phyloP scores from a whole-genome alignment of 2,329 filamentous ascomycete species.

The Exophiala xenobiotica region DNA sequence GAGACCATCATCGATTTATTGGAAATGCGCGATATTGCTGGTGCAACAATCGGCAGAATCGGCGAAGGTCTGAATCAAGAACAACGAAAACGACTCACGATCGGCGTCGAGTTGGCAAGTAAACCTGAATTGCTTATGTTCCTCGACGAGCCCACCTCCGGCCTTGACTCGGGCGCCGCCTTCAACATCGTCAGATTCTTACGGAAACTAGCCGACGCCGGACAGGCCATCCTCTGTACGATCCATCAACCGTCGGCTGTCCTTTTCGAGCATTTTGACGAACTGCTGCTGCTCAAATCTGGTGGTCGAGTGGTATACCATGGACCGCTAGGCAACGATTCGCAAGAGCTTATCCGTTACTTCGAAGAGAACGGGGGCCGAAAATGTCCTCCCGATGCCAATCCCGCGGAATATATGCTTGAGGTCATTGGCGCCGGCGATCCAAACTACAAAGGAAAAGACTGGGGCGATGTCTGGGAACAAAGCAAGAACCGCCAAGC shows the following conservation, averaged over 20 bases:
- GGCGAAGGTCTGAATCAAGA: slow-evolving; percentile 63
- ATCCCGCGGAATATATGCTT: slow-evolving; percentile 53
- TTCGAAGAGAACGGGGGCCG: slow-evolving; percentile 60
- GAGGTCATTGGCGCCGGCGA: slow-evolving; percentile 62
- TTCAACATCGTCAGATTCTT: slow-evolving; percentile 64
- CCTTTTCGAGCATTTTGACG: slow-evolving; percentile 84
- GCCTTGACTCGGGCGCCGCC: slow-evolving; percentile 68
- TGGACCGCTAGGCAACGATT: slow-evolving; percentile 78
- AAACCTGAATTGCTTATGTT: slow-evolving; percentile 63
- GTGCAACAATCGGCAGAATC: slow-evolving; percentile 60
- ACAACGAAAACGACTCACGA: slow-evolving; percentile 65
- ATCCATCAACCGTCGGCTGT: slow-evolving; percentile 88
- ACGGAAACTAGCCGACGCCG: slow-evolving; percentile 64
- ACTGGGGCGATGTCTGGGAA: slow-evolving; percentile 64
- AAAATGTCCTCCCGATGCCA: slow-evolving; percentile 51
- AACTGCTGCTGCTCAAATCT: slow-evolving; percentile 72
- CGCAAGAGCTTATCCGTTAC: slow-evolving; percentile 63
- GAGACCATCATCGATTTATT: slow-evolving; percentile 68
- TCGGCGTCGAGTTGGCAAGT: slow-evolving; percentile 62
- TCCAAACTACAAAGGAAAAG: slow-evolving; percentile 59
- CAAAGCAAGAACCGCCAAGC: slow-evolving; percentile 51
- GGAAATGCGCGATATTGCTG: slow-evolving; percentile 67
- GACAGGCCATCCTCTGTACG: slow-evolving; percentile 85
- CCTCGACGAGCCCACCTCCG: slow-evolving; percentile 63
- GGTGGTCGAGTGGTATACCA: slow-evolving; percentile 84